These are phyloP conservation scores for Termitomyces bulborhizus DNA, from an alignment of 768 basidiomycete genomes.

Conservation along the genomic window DNA sequence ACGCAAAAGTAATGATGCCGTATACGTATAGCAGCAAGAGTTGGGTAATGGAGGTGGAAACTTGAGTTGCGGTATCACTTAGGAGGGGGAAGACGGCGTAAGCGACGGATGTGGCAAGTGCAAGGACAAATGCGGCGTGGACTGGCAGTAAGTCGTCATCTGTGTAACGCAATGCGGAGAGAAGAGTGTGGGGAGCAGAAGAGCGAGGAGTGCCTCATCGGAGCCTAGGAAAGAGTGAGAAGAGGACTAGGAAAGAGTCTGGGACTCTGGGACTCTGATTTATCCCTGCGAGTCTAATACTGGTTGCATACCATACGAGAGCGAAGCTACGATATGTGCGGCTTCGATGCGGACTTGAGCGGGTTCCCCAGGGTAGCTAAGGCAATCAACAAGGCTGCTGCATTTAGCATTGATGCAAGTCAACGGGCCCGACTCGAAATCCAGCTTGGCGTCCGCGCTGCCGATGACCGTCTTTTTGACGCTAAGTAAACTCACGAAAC, in stretches of 20 bases:
- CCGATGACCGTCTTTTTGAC: too few relatives aligned
- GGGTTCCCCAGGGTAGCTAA: constrained; percentile 35
- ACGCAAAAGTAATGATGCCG: constrained; percentile 43
- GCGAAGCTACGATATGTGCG: constrained; percentile 67
- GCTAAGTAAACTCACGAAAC: too few relatives aligned
- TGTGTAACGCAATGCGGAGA: constrained; percentile 21
- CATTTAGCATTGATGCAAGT: background rate
- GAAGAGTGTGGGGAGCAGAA: constrained; percentile 63
- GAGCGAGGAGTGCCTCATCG: constrained; percentile 49
- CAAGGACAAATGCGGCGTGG: constrained; percentile 57
- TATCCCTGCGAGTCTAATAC: too few relatives aligned
- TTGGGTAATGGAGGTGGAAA: constrained; percentile 48
- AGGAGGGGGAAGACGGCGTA: constrained; percentile 53
- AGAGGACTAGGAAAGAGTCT: background rate
- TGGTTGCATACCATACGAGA: constrained; percentile 50
- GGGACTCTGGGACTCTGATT: background rate
- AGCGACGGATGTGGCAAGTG: constrained; percentile 52
- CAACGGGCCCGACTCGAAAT: too few relatives aligned
- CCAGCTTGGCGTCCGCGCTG: too few relatives aligned
- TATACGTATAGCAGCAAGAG: constrained; percentile 49
- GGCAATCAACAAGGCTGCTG: constrained; percentile 53
- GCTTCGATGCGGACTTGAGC: constrained; percentile 61
- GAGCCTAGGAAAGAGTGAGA: constrained; percentile 36
- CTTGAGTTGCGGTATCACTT: constrained; percentile 20
- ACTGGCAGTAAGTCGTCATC: constrained; percentile 32